phyloP scores from a whole-genome alignment of 768 basidiomycete species.

The Pisolithus tinctorius region DNA sequence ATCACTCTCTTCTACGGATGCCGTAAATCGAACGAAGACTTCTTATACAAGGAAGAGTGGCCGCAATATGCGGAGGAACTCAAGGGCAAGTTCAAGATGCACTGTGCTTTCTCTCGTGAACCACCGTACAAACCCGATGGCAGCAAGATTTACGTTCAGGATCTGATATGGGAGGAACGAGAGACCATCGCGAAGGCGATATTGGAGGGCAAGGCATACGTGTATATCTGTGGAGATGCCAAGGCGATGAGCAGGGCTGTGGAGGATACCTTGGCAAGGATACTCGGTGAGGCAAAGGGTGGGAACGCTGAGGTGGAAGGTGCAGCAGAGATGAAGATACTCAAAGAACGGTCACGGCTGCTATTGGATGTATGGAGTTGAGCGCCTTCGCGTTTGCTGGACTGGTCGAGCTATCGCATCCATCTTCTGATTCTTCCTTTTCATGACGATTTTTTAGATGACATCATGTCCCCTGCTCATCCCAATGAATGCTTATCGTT shows the following conservation, averaged over 20 bases:
- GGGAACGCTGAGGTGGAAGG: conserved; percentile 86
- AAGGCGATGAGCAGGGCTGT: conserved; percentile 95
- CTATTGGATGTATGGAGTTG: conserved; percentile 89
- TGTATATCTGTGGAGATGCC: conserved; percentile 96
- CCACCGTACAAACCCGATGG: conserved; percentile 81
- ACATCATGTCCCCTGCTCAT: no score
- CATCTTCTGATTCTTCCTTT: no score
- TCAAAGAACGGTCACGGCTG: conserved; percentile 90
- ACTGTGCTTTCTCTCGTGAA: conserved; percentile 87
- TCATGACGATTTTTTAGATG: no score
- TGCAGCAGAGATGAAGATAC: conserved; percentile 81
- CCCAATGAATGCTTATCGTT: no score
- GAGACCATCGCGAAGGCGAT: conserved; percentile 83
- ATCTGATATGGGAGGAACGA: conserved; percentile 84
- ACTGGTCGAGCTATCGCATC: not conserved
- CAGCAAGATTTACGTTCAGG: conserved; percentile 98
- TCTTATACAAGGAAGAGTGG: conserved; percentile 95
- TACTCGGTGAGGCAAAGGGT: conserved; percentile 91
- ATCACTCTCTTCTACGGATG: conserved; percentile 97
- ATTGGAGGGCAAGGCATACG: conserved; percentile 91
- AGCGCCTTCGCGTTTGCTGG: conserved; percentile 7
- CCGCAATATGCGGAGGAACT: conserved; percentile 79
- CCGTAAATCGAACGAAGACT: conserved; percentile 83
- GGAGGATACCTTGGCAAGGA: conserved; percentile 77
- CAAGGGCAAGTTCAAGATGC: conserved; percentile 85